Percentiles rank a stretch among this genome's conserved stretches.
Evolutionary conservation across 2,329 filamentous ascomycete species (phyloP).

Genomic region (Neocucurbitaria cava): DNA sequence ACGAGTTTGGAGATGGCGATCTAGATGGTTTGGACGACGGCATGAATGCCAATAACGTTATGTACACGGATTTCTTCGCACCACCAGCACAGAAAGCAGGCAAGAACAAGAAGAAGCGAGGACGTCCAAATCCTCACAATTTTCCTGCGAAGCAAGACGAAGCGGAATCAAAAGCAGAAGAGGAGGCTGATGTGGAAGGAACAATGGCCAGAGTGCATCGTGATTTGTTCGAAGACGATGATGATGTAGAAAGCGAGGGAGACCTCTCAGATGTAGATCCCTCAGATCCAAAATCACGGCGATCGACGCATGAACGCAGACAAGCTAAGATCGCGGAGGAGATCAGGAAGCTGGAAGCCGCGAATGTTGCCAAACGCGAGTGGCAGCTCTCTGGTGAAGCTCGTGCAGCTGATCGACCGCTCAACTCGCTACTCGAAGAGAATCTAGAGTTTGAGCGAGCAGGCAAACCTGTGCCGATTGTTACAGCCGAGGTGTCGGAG

Average conservation of each 20-base stretch:
- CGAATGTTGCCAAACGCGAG: slow-evolving; percentile 85
- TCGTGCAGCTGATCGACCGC: slow-evolving; percentile 77
- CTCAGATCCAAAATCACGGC: slow-evolving; percentile 73
- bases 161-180: slow-evolving; percentile 22
- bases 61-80: slow-evolving; percentile 93
- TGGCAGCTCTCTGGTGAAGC: slow-evolving; percentile 94
- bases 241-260: slow-evolving; percentile 64
- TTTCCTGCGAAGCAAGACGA: slow-evolving; percentile 44
- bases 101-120: slow-evolving; percentile 62
- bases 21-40: slow-evolving; percentile 60
- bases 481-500: slow-evolving; percentile 89
- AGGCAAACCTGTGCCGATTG: slow-evolving; percentile 92
- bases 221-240: slow-evolving; percentile 82
- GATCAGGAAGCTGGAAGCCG: slow-evolving; percentile 88
- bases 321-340: slow-evolving; percentile 87
- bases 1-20: slow-evolving; percentile 64
- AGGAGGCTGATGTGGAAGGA: slow-evolving; percentile 73
- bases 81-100: slow-evolving; percentile 77
- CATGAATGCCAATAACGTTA: slow-evolving; percentile 84
- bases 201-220: slow-evolving; percentile 87
- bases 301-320: slow-evolving; percentile 84
- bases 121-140: slow-evolving; percentile 63
- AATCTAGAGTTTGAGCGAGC: slow-evolving; percentile 95
- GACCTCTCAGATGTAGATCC: slow-evolving; percentile 69
- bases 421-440: slow-evolving; percentile 92